A percentile compares a stretch with the other conserved stretches of the same genome.
phyloP scores from a whole-genome alignment of 1,284 basidiomycete genomes.

The Trichosporon sp. region DNA sequence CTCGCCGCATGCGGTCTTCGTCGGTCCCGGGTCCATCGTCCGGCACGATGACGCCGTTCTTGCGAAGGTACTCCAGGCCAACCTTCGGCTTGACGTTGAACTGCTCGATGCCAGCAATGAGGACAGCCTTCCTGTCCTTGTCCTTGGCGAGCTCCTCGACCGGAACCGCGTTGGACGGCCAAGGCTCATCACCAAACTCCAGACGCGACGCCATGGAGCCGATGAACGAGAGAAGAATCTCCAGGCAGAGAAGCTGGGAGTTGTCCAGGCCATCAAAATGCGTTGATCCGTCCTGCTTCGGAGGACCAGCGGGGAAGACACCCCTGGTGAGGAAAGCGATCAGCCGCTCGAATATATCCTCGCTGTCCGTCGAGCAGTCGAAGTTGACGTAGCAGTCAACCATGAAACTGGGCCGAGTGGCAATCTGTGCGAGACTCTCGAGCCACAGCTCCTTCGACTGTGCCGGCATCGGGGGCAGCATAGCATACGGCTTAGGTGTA shows the following conservation, averaged over 20 bases:
- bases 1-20: conserved; percentile 43
- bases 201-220: conserved; percentile 80
- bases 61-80: conserved; percentile 84
- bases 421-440: conserved; percentile 78
- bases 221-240: conserved; percentile 80
- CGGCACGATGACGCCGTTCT: conserved; percentile 68
- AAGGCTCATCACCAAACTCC: conserved; percentile 61
- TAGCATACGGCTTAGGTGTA: conserved; percentile 37
- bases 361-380: conserved; percentile 93
- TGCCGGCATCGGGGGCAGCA: conserved; percentile 64
- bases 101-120: conserved; percentile 74
- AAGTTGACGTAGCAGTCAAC: conserved; percentile 94
- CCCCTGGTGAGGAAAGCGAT: conserved; percentile 85
- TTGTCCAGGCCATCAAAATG: conserved; percentile 61
- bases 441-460: conserved; percentile 86
- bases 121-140: conserved; percentile 81
- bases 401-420: conserved; percentile 70
- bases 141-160: conserved; percentile 62
- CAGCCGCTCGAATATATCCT: conserved; percentile 91
- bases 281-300: conserved; percentile 36
- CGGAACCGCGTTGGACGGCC: conserved; percentile 58
- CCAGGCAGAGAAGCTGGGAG: conserved; percentile 82
- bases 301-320: conserved; percentile 60
- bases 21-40: conserved; percentile 34
- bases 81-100: conserved; percentile 97